Base-by-base conservation (phyloP, 2,329 filamentous ascomycete species). In the Fusarium palustre region DNA sequence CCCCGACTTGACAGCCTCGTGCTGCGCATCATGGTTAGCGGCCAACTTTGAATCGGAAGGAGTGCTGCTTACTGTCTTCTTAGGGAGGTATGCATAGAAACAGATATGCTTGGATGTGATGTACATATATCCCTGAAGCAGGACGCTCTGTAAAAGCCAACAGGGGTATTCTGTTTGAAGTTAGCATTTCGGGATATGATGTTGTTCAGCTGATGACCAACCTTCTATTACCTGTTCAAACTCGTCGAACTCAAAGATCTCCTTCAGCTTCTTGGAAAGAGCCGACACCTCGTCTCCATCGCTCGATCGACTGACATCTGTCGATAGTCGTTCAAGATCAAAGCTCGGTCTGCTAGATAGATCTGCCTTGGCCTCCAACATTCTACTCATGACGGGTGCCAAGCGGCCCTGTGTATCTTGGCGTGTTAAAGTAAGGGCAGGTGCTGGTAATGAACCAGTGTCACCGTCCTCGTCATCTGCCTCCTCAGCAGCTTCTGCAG, bases 1-100 rank as follows among this genome's bases (percentile, higher is more conserved):
- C 2, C 96, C 95, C 2, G 94, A 95, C 80, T 97, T 98, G 70
- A 90, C 87, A 20, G 92, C 87, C 56, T 90, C 86, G 71, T 92
- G 88, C 86, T 92, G 77, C 36, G 9, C 30, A 38, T 49, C 16
- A 8, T 31, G 6, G 38, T 77, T n/a, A 78, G 73, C 8, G 50
- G 20, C 12, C 2, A 9, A 48, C 2, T 20, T 33, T 2, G 9
- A 10, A 20, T 16, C 12, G 13, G n/a, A 20, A 18, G 33, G 10
- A 46, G 10, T 2, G 5, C 13, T 24, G 76, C 90, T 80, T 84
- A 92, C 91, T 53, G 91, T 89, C 84, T 96, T 97, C 83, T 94
- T 97, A 9, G 94, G 94, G n/a, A 98, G 86, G 77, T 97, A 97
- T 39, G 96, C 94, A 77, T 97, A 98, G 79, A 98, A 99, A 81